phyloP scores from a whole-genome alignment of 192 early-diverging fungal species.

The Linnemannia exigua region DNA sequence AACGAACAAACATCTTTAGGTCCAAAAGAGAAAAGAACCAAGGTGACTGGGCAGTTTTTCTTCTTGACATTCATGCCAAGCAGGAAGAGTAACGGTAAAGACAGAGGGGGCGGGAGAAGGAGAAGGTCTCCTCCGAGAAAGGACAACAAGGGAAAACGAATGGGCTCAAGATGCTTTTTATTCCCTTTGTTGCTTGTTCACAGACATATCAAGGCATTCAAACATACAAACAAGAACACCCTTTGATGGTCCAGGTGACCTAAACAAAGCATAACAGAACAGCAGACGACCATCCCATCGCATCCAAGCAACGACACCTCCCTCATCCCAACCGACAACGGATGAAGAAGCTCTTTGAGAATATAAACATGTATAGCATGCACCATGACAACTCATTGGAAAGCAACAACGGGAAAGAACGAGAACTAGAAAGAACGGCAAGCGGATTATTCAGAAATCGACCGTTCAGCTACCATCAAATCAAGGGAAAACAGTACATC shows the following conservation, averaged over 20 bases:
- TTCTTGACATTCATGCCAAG: not conserved
- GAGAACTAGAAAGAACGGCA: not conserved
- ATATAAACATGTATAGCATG: not conserved
- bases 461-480: not conserved
- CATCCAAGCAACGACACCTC: not conserved
- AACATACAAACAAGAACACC: too few species aligned
- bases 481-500: not conserved
- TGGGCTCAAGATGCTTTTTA: slow-evolving; percentile 8
- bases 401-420: not conserved
- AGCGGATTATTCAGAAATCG: not conserved
- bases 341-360: not conserved
- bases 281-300: not conserved
- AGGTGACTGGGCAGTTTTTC: not conserved
- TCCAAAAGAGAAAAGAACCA: not conserved
- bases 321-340: not conserved
- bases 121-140: not conserved
- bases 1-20: too few species aligned
- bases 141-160: not conserved
- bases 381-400: not conserved
- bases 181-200: slow-evolving; percentile 3
- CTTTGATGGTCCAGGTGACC: slow-evolving; percentile 3
- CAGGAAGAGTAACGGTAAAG: not conserved
- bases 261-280: not conserved
- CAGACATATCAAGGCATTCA: not conserved
- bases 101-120: not conserved